Percentiles rank a stretch among this genome's conserved stretches.
Conservation (phyloP, 495 filamentous ascomycete genomes). For the Astrothelium subdiscretum region DNA sequence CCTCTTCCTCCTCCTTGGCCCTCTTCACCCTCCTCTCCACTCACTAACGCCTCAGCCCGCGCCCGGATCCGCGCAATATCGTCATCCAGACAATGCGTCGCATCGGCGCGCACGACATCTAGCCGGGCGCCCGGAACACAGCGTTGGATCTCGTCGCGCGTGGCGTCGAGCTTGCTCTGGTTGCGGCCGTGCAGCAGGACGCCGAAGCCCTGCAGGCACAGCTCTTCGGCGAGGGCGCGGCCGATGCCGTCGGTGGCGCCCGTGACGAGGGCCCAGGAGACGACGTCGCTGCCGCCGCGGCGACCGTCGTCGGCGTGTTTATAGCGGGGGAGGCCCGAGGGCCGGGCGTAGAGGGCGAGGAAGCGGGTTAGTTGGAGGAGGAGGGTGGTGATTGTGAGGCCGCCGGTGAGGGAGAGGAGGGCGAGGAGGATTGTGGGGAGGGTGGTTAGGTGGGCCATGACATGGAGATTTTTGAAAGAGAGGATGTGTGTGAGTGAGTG, state of each 20-base stretch:
- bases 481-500: too few species aligned
- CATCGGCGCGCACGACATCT: too few species aligned
- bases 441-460: neutral
- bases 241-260: constrained; percentile 52
- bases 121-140: too few species aligned
- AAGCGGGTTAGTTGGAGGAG: neutral
- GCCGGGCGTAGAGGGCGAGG: neutral
- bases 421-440: neutral
- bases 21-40: constrained; percentile 8
- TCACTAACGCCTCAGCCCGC: constrained; percentile 19
- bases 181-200: constrained; percentile 47
- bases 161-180: constrained; percentile 33
- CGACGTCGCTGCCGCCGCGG: too few species aligned
- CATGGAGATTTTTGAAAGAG: neutral
- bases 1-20: neutral
- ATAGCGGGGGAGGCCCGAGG: constrained; percentile 2
- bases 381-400: neutral
- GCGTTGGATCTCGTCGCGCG: constrained; percentile 7
- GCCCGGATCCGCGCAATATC: too few species aligned
- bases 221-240: constrained; percentile 21
- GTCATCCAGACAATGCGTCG: too few species aligned
- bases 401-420: neutral
- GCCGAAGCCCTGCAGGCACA: constrained; percentile 37
- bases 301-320: neutral
- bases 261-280: constrained; percentile 46